Percentiles rank a stretch among this genome's conserved stretches.
Conservation (phyloP, 164 flowering plant species). For the Vitis cinerea region DNA sequence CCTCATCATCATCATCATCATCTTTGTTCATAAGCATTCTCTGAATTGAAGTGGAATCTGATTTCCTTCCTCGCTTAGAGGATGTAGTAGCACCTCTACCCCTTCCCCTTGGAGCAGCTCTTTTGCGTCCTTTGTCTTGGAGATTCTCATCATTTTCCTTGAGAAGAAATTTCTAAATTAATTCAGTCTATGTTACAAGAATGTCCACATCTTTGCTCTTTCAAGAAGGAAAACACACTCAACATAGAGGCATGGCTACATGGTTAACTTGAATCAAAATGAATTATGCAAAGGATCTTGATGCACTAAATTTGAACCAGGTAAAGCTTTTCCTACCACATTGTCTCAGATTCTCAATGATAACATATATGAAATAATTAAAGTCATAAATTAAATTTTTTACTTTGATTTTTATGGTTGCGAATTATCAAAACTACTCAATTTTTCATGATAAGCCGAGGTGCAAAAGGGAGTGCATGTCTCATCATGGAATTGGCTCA, state of each 20-base stretch:
- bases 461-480: no score
- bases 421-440: no score
- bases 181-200: background rate
- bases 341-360: no score
- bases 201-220: background rate
- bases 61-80: constrained; percentile 76
- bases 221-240: no score
- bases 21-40: constrained; percentile 55
- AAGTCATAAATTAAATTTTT: no score
- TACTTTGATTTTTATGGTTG: no score
- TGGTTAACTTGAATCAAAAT: background rate
- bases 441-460: no score
- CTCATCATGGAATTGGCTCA: no score
- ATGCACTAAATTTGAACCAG: no score
- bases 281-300: background rate
- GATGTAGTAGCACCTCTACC: constrained; percentile 63
- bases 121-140: constrained; percentile 65
- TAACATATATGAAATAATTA: no score
- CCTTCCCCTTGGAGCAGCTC: constrained; percentile 82
- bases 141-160: constrained; percentile 62
- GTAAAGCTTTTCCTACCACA: no score
- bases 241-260: background rate
- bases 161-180: constrained; percentile 4
- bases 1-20: constrained; percentile 82
- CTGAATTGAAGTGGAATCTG: constrained; percentile 59